Conservation (phyloP, 106 monocot species). For the Platanthera zijinensis region DNA sequence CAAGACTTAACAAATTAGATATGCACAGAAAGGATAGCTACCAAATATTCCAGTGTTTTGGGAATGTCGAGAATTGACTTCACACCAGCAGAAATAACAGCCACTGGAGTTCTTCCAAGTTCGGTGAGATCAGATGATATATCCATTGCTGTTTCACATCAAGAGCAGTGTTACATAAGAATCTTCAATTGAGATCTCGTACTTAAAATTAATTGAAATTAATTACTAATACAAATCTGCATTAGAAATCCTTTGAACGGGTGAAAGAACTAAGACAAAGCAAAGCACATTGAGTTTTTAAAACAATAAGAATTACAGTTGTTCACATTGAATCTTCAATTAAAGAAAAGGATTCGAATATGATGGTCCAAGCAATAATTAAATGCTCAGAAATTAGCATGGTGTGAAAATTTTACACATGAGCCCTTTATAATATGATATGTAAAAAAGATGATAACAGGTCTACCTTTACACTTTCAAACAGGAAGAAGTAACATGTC, state of each 20-base stretch:
- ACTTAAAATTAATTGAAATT: not conserved
- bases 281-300: not conserved
- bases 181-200: not conserved
- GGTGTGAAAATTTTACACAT: not conserved
- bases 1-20: not conserved
- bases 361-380: not conserved
- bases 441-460: not conserved
- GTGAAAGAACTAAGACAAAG: not conserved
- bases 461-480: not conserved
- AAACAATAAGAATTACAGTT: no score
- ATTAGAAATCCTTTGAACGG: not conserved
- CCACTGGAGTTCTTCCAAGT: slow-evolving; percentile 86
- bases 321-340: not conserved
- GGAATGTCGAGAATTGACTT: slow-evolving; percentile 99
- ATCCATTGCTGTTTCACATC: slow-evolving; percentile 69
- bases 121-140: slow-evolving; percentile 97
- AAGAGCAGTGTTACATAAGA: slow-evolving; percentile 1
- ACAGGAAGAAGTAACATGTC: not conserved
- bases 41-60: slow-evolving; percentile 88
- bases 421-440: not conserved
- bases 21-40: slow-evolving; percentile 19
- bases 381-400: not conserved
- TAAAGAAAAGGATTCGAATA: not conserved
- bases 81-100: slow-evolving; percentile 95
- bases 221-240: not conserved